A percentile compares a stretch with the other conserved stretches of the same genome.
These are phyloP conservation scores for Asterionellopsis glacialis DNA, from an alignment of 108 stramenopile genomes.

Conservation along the genomic window DNA sequence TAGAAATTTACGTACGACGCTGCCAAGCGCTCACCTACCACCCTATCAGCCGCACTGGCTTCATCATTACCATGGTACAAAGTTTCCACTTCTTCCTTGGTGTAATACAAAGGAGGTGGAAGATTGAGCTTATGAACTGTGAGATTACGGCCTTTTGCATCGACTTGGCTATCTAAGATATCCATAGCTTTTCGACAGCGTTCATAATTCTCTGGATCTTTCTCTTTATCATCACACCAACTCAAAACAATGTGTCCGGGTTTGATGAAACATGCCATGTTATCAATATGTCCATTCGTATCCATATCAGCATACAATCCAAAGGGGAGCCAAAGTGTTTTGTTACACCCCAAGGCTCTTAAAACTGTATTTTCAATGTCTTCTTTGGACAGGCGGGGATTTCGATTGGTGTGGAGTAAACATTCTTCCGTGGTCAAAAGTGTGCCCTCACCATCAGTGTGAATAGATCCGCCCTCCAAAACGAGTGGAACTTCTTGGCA, in stretches of 20 bases:
- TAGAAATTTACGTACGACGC: slow-evolving; percentile 82
- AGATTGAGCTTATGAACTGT: slow-evolving; percentile 42
- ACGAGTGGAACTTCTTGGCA: slow-evolving; percentile 12
- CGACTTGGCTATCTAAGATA: slow-evolving; percentile 29
- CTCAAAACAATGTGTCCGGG: slow-evolving; percentile 66
- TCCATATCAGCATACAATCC: slow-evolving; percentile 61
- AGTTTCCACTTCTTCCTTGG: slow-evolving; percentile 36
- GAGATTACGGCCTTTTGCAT: slow-evolving; percentile 37
- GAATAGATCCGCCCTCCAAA: slow-evolving; percentile 70
- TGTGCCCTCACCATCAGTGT: slow-evolving; percentile 78
- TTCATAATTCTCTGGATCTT: slow-evolving; percentile 36
- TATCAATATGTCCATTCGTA: slow-evolving; percentile 81
- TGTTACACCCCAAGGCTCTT: slow-evolving; percentile 32
- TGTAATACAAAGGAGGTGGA: slow-evolving; percentile 29
- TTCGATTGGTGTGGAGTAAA: slow-evolving; percentile 60
- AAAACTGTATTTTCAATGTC: slow-evolving; percentile 42
- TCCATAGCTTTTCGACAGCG: slow-evolving; percentile 36
- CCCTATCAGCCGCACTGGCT: slow-evolving; percentile 6
- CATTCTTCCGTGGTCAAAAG: slow-evolving; percentile 73
- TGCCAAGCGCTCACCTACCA: slow-evolving; percentile 41
- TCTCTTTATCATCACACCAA: slow-evolving; percentile 49
- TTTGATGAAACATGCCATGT: slow-evolving; percentile 55
- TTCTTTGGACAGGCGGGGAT: slow-evolving; percentile 41
- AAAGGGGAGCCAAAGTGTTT: slow-evolving; percentile 63
- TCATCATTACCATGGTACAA: slow-evolving; percentile 9